These are phyloP conservation scores for Kodamaea fungicola DNA, from an alignment of 1,139 yeast genomes.

Conservation along the genomic window DNA sequence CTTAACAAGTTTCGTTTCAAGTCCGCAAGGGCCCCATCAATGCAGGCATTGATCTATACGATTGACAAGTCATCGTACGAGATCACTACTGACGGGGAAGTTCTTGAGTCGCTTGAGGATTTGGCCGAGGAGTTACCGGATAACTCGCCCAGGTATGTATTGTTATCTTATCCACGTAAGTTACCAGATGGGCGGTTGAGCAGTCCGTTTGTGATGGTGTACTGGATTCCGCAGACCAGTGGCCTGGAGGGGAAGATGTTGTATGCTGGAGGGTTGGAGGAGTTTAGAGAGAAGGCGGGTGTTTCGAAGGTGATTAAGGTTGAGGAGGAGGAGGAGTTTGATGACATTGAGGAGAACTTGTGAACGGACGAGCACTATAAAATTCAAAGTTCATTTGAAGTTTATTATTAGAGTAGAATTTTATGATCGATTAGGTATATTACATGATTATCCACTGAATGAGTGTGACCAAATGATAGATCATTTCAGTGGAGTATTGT, in stretches of 20 bases:
- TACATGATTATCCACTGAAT: too few species aligned
- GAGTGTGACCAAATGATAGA: too few species aligned
- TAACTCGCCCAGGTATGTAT: conserved; percentile 70
- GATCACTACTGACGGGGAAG: conserved; percentile 47
- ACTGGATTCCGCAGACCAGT: conserved; percentile 84
- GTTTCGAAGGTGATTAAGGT: conserved; percentile 58
- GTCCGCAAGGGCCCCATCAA: conserved; percentile 59
- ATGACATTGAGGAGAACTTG: conserved; percentile 41
- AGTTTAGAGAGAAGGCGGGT: conserved; percentile 74
- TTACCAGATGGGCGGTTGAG: conserved; percentile 68
- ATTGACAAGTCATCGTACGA: conserved; percentile 59
- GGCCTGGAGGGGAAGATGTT: conserved; percentile 79
- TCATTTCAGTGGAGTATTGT: too few species aligned
- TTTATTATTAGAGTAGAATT: too few species aligned
- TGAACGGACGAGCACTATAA: too few species aligned
- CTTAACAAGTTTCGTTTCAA: conserved; percentile 71
- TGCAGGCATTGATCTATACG: conserved; percentile 62
- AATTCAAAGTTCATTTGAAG: too few species aligned
- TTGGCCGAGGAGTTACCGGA: conserved; percentile 78
- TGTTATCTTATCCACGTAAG: conserved; percentile 74
- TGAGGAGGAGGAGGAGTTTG: conserved; percentile 62
- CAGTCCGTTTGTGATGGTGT: conserved; percentile 71
- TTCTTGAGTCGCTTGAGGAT: conserved; percentile 49
- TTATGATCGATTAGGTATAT: too few species aligned
- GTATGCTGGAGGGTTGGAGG: conserved; percentile 86